These are phyloP conservation scores for Lentinula detonsa DNA, from an alignment of 768 basidiomycete species.

Conservation along the genomic window DNA sequence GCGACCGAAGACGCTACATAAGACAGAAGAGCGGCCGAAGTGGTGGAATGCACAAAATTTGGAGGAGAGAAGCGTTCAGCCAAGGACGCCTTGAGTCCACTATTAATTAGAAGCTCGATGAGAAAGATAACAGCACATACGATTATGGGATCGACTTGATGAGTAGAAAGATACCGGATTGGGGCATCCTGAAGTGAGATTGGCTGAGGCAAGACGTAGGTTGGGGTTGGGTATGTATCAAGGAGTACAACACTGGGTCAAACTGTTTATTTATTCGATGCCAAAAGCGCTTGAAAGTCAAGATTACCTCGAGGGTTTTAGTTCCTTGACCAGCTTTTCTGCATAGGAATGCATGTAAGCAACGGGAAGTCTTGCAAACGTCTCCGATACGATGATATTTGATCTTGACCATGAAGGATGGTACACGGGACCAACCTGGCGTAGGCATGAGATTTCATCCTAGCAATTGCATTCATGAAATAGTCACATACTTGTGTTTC, in stretches of 20 bases:
- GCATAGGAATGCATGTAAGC: conserved; percentile 47
- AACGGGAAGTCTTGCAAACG: conserved; percentile 39
- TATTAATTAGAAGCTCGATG: background rate
- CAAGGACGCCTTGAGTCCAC: conserved; percentile 22
- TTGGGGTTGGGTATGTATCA: conserved; percentile 45
- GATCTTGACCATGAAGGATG: conserved; percentile 41
- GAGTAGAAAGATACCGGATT: conserved; percentile 43
- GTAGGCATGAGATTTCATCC: background rate
- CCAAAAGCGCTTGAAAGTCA: background rate
- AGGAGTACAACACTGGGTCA: conserved; percentile 38
- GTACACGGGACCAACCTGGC: conserved; percentile 47
- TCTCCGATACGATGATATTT: conserved; percentile 49
- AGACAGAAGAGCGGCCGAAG: conserved; percentile 46
- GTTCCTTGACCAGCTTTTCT: conserved; percentile 27
- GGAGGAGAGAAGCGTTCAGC: conserved; percentile 43
- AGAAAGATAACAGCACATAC: conserved; percentile 1
- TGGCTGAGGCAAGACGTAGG: conserved; percentile 35
- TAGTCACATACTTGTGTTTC: conserved; percentile 31
- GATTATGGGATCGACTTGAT: conserved; percentile 4
- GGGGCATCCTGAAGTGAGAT: conserved; percentile 38
- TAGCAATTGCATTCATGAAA: background rate
- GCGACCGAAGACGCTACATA: conserved; percentile 18
- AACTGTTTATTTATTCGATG: background rate
- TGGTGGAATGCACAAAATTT: conserved; percentile 47
- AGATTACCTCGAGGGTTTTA: conserved; percentile 42